Percentiles rank a stretch among this genome's conserved stretches.
Conservation (phyloP, 2,329 filamentous ascomycete genomes). For the Thelonectria rubi region DNA sequence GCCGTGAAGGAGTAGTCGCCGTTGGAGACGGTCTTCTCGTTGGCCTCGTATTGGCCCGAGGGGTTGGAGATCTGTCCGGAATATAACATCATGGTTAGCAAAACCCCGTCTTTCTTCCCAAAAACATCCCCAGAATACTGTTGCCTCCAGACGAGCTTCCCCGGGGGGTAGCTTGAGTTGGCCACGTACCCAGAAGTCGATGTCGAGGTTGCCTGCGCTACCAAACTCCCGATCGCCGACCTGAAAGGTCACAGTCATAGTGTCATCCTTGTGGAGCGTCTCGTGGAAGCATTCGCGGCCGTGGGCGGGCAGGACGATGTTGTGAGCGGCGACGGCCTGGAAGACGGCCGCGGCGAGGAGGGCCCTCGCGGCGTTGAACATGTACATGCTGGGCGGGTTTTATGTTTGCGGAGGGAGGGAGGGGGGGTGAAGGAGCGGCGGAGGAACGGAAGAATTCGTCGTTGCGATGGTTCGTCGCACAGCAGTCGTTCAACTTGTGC, state of each 20-base stretch:
- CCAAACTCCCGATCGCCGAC: conserved; percentile 97
- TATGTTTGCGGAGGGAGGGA: not conserved
- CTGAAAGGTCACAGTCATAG: conserved; percentile 98
- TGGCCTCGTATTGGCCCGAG: conserved; percentile 75
- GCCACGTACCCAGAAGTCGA: conserved; percentile 92
- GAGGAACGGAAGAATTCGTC: conserved; percentile 7
- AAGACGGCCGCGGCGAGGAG: conserved; percentile 54
- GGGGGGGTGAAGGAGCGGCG: conserved; percentile 7
- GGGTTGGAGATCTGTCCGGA: conserved; percentile 78
- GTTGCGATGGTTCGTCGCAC: conserved; percentile 15
- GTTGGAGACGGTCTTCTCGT: conserved; percentile 82
- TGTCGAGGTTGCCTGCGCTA: conserved; percentile 90
- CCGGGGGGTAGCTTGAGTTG: not conserved
- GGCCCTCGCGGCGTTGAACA: conserved; percentile 52
- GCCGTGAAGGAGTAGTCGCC: conserved; percentile 95
- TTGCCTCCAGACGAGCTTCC: conserved; percentile 15
- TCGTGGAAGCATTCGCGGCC: conserved; percentile 98
- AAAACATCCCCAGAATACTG: conserved; percentile 5
- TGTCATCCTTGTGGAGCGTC: conserved; percentile 88
- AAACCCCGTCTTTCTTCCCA: not conserved
- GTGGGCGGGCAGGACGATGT: conserved; percentile 93
- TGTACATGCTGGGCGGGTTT: conserved; percentile 39
- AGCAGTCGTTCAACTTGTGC: not conserved
- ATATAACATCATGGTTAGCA: conserved; percentile 25
- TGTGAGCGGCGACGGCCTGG: conserved; percentile 80